Base-by-base conservation (phyloP, 129 eudicot genomes). In the Cynara cardunculus region DNA sequence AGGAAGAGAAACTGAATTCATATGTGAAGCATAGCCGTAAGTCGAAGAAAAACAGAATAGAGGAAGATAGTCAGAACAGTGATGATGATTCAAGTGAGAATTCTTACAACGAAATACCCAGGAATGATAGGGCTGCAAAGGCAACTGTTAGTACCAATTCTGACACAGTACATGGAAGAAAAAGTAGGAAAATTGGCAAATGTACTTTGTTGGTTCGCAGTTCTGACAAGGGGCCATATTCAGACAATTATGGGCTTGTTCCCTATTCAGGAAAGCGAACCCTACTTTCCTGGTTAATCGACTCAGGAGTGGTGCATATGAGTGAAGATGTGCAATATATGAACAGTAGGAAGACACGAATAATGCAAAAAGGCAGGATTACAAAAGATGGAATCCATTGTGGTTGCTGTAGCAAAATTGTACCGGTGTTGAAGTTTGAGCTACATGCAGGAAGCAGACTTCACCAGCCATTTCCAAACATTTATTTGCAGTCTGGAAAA, bases 341-440 rank as follows among this genome's bases (percentile, higher is more conserved):
- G 89, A 91, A 90, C 74, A 81, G 84, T 35, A 91, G 84, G 77
- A 83, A 89, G 88, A 89, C 92, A 31, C 82, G 81, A 7, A 84
- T 83, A 9, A 79, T 91, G 89, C 91, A 88, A 71, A 92, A 94
- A 80, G 98, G 98, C 66, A 87, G 91, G 96, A 86, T 94, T 74
- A 91, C 97, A 2, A 88, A 85, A 81, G 98, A 94, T 32, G 98
- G 98, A n/a, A 87, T 94, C 70, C 93, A 81, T 37, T 94, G 98
- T 83, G 89, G 91, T 72, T 94, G 98, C 75, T 94, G 98, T 80
- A 94, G 88, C 86, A 88, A 90, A 77, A 87, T 88, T 31, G 87
- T 94, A 27, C 83, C 93, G 1, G 87, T 90, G 49, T 84, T 82
- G 1, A 84, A 91, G 88, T 94, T 94, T 79, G 96, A 91, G 89